phyloP scores from a whole-genome alignment of 2,329 filamentous ascomycete genomes.

The Claviceps cyperi region DNA sequence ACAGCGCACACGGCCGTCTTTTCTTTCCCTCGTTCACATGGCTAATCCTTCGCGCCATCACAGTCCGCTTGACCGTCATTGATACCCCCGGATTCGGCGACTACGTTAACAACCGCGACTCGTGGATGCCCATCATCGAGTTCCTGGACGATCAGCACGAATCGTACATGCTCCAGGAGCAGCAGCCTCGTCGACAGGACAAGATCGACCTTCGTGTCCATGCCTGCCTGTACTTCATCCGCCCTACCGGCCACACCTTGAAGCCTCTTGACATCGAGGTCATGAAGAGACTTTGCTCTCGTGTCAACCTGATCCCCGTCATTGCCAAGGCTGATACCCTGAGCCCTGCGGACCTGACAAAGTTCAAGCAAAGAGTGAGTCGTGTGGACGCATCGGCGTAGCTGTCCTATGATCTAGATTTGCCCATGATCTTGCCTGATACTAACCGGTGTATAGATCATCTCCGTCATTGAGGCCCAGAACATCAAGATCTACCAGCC shows the following conservation, averaged over 20 bases:
- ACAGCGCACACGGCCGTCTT: not conserved
- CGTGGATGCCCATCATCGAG: conserved; percentile 99
- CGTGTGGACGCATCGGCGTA: not conserved
- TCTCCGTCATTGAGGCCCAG: conserved; percentile 90
- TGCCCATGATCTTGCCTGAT: conserved; percentile 5
- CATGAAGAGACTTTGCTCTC: conserved; percentile 97
- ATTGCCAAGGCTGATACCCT: conserved; percentile 98
- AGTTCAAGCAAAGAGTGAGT: conserved; percentile 88
- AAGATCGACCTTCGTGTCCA: conserved; percentile 99
- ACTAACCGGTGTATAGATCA: conserved; percentile 46
- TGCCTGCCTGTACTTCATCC: conserved; percentile 97
- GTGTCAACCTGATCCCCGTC: conserved; percentile 96
- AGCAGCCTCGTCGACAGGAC: conserved; percentile 92
- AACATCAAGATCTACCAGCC: conserved; percentile 99
- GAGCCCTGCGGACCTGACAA: conserved; percentile 78
- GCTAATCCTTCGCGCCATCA: conserved; percentile 5
- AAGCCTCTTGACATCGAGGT: conserved; percentile 99
- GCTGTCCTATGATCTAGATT: not conserved
- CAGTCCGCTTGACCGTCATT: conserved; percentile 95
- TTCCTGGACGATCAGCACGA: conserved; percentile 99
- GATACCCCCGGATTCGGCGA: conserved; percentile 98
- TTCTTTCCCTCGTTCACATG: not conserved
- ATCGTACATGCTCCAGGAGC: conserved; percentile 99
- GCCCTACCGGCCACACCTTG: conserved; percentile 92
- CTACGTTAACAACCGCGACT: conserved; percentile 99